phyloP scores from a whole-genome alignment of 306 rosid species.

The Mimosa pudica region DNA sequence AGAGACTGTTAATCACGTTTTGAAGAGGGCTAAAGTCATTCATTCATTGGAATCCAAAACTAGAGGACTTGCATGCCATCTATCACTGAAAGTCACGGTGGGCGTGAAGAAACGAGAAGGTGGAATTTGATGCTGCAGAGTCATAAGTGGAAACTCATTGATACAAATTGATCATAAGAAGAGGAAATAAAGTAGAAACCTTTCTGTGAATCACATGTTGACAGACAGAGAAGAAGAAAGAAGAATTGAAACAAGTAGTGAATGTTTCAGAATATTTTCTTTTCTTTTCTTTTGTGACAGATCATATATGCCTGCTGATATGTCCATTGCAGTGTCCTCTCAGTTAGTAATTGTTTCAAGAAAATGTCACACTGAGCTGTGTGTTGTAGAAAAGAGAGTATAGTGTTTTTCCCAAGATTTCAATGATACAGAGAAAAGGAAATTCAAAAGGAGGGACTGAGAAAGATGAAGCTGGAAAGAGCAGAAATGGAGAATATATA shows the following conservation, averaged over 20 bases:
- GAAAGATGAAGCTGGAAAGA: not conserved
- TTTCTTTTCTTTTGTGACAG: conserved; percentile 32
- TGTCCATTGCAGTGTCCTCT: conserved; percentile 23
- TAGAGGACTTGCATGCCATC: not conserved
- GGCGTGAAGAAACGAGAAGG: conserved; percentile 29
- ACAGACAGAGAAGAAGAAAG: conserved; percentile 19
- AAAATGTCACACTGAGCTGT: not conserved
- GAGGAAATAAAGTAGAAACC: conserved; percentile 24
- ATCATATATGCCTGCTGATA: conserved; percentile 23
- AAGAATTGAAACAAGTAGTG: not conserved
- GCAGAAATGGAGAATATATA: not conserved
- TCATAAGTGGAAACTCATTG: conserved; percentile 39
- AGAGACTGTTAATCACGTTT: conserved; percentile 31
- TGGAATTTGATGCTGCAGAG: conserved; percentile 45
- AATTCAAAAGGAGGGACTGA: not conserved
- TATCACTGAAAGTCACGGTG: conserved; percentile 22
- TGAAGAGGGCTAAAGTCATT: conserved; percentile 26
- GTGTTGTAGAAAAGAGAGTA: not conserved
- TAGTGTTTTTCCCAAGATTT: not conserved
- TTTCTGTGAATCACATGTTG: conserved; percentile 42
- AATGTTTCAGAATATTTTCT: conserved; percentile 34
- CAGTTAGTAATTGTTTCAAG: conserved; percentile 4
- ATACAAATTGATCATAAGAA: conserved; percentile 39
- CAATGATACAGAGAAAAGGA: not conserved
- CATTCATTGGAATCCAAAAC: conserved; percentile 24